phyloP scores from a whole-genome alignment of 768 basidiomycete species.

The Mrakia frigida region DNA sequence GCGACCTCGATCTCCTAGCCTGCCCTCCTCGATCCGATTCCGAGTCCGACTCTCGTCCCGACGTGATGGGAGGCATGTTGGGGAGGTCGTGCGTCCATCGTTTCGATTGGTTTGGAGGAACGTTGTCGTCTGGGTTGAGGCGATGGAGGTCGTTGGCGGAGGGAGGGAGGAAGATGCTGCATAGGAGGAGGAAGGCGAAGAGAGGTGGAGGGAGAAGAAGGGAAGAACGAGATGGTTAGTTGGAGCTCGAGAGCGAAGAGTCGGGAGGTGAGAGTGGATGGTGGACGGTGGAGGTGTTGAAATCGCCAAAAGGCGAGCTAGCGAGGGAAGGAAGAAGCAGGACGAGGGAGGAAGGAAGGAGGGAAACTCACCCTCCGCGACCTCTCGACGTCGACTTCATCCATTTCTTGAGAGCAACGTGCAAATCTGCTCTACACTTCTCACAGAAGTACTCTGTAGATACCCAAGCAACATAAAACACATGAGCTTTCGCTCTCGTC shows the following conservation, averaged over 20 bases:
- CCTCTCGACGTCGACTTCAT: constrained; percentile 35
- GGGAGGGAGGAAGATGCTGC: constrained; percentile 51
- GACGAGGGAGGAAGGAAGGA: neutral
- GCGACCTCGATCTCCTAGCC: neutral
- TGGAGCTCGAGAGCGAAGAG: neutral
- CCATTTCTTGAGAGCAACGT: constrained; percentile 57
- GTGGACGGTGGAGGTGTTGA: neutral
- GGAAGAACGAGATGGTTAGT: neutral
- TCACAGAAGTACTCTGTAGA: constrained; percentile 86
- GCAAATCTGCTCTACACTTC: constrained; percentile 79
- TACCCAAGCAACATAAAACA: constrained; percentile 43
- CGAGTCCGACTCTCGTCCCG: constrained; percentile 11
- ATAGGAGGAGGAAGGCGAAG: neutral
- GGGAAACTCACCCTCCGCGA: constrained; percentile 60
- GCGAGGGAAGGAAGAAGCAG: neutral
- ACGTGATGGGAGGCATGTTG: constrained; percentile 15
- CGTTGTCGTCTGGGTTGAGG: constrained; percentile 19
- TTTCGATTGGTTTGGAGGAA: constrained; percentile 31
- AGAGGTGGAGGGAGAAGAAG: constrained; percentile 5
- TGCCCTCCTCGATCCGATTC: constrained; percentile 5
- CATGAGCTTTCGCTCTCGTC: neutral
- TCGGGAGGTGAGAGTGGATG: neutral
- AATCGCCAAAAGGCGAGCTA: constrained; percentile 26
- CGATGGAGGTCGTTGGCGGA: constrained; percentile 30
- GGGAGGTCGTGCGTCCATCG: constrained; percentile 33